Conservation (phyloP, 2,329 filamentous ascomycete genomes). For the Colletotrichum noveboracense region DNA sequence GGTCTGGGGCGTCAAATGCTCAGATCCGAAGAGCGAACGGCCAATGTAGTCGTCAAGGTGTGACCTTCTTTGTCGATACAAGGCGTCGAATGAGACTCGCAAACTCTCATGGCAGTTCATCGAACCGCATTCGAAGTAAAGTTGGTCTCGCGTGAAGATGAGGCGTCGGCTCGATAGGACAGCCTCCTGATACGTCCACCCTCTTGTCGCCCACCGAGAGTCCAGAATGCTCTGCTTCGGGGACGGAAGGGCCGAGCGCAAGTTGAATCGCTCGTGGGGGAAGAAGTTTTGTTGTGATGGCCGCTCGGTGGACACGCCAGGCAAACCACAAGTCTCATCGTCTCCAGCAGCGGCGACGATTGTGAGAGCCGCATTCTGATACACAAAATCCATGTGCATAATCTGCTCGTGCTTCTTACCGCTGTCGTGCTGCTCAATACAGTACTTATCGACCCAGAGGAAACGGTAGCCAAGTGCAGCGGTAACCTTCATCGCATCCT, state of each 20-base stretch:
- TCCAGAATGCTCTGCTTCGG: neutral
- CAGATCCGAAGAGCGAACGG: constrained; percentile 1
- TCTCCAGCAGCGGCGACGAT: constrained; percentile 26
- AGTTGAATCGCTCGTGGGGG: neutral
- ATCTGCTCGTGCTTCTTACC: constrained; percentile 25
- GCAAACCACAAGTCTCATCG: neutral
- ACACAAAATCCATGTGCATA: constrained; percentile 29
- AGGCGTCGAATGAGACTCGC: neutral
- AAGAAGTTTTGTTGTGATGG: neutral
- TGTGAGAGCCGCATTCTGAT: constrained; percentile 26
- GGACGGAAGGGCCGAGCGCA: neutral
- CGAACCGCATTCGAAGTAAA: constrained; percentile 29
- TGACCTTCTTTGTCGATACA: neutral
- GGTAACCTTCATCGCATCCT: constrained; percentile 25
- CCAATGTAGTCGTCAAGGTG: neutral
- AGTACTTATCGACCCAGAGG: constrained; percentile 33
- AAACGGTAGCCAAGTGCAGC: constrained; percentile 24
- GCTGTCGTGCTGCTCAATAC: constrained; percentile 30
- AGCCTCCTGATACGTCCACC: constrained; percentile 20
- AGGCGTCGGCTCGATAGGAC: constrained; percentile 23
- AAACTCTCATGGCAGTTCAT: constrained; percentile 1
- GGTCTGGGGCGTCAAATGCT: neutral
- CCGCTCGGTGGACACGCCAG: neutral
- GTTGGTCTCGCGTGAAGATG: constrained; percentile 29
- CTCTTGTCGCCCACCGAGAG: constrained; percentile 6